These are phyloP conservation scores for Penicillium sp. DNA, from an alignment of 2,329 filamentous ascomycete genomes.

Conservation along the genomic window DNA sequence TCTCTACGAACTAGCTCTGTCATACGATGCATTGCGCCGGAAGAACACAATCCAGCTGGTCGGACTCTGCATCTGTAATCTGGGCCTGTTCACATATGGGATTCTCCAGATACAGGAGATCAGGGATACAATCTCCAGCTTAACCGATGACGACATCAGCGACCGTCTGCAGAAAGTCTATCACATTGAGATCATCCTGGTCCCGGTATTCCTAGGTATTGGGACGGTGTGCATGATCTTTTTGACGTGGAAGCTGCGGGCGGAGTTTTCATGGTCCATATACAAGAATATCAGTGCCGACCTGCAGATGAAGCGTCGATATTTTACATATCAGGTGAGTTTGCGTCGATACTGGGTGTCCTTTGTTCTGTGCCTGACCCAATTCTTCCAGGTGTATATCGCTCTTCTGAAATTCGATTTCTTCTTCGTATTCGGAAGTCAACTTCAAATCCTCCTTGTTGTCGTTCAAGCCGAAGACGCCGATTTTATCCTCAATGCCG, in stretches of 20 bases:
- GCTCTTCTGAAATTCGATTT: conserved; percentile 22
- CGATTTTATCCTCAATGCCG: conserved; percentile 16
- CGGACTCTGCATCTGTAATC: conserved; percentile 19
- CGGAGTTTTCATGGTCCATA: conserved; percentile 21
- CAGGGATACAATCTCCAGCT: conserved; percentile 7
- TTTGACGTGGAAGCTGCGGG: conserved; percentile 21
- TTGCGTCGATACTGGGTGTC: no score
- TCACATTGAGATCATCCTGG: conserved; percentile 15
- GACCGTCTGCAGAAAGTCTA: conserved; percentile 5
- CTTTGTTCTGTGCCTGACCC: background rate
- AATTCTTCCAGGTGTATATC: conserved; percentile 17
- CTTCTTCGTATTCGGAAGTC: conserved; percentile 22
- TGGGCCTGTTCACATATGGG: conserved; percentile 19
- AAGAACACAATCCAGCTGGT: conserved; percentile 21
- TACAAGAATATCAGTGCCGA: conserved; percentile 24
- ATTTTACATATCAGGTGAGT: conserved; percentile 18
- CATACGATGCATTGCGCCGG: conserved; percentile 21
- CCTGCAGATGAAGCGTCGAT: conserved; percentile 22
- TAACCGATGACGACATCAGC: background rate
- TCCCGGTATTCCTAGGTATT: conserved; percentile 16
- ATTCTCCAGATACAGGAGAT: conserved; percentile 18
- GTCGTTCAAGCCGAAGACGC: conserved; percentile 5
- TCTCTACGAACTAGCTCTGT: conserved; percentile 18
- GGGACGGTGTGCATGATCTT: conserved; percentile 14
- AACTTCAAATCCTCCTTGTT: conserved; percentile 20